phyloP scores from a whole-genome alignment of 148 eudicot species.

The Rhododendron mucronatum region DNA sequence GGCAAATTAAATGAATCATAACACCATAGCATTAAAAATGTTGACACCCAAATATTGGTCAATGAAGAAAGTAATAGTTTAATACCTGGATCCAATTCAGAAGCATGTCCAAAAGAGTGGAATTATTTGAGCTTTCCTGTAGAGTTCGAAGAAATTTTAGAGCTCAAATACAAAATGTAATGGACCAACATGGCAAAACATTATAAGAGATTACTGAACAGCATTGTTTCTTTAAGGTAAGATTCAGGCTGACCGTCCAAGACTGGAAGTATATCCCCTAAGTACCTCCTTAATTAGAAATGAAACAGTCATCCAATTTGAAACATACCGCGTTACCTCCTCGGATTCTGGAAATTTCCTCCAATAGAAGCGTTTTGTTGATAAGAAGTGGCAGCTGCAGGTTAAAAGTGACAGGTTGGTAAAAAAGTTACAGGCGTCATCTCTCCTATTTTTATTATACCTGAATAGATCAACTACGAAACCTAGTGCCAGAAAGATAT shows the following conservation, averaged over 20 bases:
- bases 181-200: background rate
- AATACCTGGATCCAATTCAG: conserved; percentile 87
- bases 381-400: conserved; percentile 83
- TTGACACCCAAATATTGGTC: background rate
- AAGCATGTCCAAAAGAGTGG: conserved; percentile 71
- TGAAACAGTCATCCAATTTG: background rate
- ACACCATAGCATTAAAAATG: background rate
- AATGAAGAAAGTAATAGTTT: background rate
- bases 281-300: background rate
- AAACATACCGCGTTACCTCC: conserved; percentile 52
- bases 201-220: background rate
- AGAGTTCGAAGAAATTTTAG: conserved; percentile 15
- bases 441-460: background rate
- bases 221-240: background rate
- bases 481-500: conserved; percentile 8
- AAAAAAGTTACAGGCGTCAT: background rate
- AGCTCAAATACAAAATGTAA: conserved; percentile 2
- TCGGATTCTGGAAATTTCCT: conserved; percentile 62
- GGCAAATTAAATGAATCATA: background rate
- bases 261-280: background rate
- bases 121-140: conserved; percentile 47
- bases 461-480: conserved; percentile 1
- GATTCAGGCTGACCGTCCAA: background rate
- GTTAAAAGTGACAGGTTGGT: conserved; percentile 1
- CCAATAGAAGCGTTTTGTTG: conserved; percentile 42